Evolutionary conservation across 257 asterid species (phyloP), one percentile per base, ranked within the genome.

Genomic region (Plantago elongata): DNA sequence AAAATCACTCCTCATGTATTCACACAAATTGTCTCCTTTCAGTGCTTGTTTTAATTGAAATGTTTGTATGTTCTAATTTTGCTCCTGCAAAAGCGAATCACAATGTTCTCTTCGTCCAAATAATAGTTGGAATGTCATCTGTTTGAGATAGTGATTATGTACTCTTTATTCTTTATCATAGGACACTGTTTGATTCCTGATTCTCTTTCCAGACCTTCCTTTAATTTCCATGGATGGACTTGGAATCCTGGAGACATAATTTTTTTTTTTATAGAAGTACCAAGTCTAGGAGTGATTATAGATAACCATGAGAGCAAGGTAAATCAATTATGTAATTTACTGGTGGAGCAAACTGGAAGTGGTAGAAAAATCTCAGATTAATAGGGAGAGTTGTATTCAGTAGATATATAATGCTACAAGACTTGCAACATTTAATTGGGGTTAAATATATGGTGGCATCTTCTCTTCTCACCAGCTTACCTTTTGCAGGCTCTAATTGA

Each of bases 401-500:
- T 7, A 34, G 40, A 34, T 34, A 34, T 34, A 1, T 34, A 3
- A 34, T 34, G 27, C 27, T 2, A 34, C 4, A 6, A 34, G 40
- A 34, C 40, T 34, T 34, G 40, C 40, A 34, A 34, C 8, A 34
- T 34, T 34, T 34, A 34, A 57, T 63, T 45, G 69, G 55, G 60
- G 44, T 60, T 22, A 61, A 61, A 52, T 47, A 46, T 54, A 48
- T 63, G 14, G 45, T 43, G 13, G 43, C 38, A 48, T 13, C 75
- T 69, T 51, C 68, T 66, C 54, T 46, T 69, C 51, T 59, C 51
- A 58, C 52, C 47, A 42, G 61, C 58, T 64, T 45, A 37, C 56
- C 60, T 38, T 27, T 54, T 69, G 69, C 66, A 93, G 99, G 97
- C 99, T 58, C 79, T 93, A 57, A 72, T 67, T 38, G 95, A 89